A percentile compares a stretch with the other conserved stretches of the same genome.
These are phyloP conservation scores for Phytopythium kandeliae DNA, from an alignment of 352 stramenopile genomes.

Conservation along the genomic window DNA sequence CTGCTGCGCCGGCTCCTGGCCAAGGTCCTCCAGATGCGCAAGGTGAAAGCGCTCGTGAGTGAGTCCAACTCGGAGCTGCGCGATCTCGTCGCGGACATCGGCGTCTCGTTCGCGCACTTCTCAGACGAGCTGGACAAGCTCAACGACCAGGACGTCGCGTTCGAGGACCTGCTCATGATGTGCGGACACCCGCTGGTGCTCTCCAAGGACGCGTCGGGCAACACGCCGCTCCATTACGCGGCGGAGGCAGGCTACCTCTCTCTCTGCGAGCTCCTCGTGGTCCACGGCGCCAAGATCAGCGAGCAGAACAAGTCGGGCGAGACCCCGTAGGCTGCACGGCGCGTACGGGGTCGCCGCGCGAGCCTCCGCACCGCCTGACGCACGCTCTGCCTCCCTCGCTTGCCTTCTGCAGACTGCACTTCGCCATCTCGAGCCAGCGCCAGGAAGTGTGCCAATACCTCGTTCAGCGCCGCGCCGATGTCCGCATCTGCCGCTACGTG, in stretches of 20 bases:
- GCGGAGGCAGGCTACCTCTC: conserved; percentile 69
- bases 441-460: conserved; percentile 60
- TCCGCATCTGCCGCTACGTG: conserved; percentile 60
- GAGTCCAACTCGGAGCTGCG: conserved; percentile 53
- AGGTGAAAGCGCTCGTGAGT: conserved; percentile 44
- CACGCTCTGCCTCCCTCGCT: too few relatives aligned
- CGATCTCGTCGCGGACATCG: conserved; percentile 41
- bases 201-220: conserved; percentile 51
- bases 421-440: conserved; percentile 74
- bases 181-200: conserved; percentile 68
- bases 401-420: conserved; percentile 67
- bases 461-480: conserved; percentile 53
- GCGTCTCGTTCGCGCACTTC: conserved; percentile 56
- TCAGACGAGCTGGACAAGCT: conserved; percentile 63
- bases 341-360: too few relatives aligned
- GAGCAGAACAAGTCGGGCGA: conserved; percentile 73
- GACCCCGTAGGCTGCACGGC: conserved; percentile 52
- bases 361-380: too few relatives aligned
- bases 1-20: conserved; percentile 41
- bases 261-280: conserved; percentile 53
- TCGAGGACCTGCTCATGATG: conserved; percentile 64
- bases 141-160: conserved; percentile 37
- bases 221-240: conserved; percentile 73
- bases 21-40: conserved; percentile 42
- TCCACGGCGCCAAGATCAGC: conserved; percentile 68